Evolutionary conservation across 2,329 filamentous ascomycete species (phyloP), one percentile per base, ranked within the genome.

Genomic region (Aureobasidium sp.): DNA sequence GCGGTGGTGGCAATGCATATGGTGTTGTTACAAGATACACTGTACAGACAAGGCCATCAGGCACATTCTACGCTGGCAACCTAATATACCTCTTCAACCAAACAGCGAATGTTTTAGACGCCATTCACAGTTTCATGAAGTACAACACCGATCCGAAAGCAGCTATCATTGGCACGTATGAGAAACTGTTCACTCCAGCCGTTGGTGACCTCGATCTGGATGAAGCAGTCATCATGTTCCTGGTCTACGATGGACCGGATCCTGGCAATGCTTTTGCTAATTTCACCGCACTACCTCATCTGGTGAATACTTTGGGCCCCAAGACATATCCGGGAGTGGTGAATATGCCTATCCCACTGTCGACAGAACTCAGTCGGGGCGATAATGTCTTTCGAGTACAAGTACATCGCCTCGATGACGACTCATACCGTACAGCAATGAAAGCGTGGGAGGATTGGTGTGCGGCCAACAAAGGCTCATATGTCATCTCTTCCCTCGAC

Each of bases 1-100:
- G 83, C 10, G 69, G 69, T 27, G 83, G 84, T 17, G 82, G 78
- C 70, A 84, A 82, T 68, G 50, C 50, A 12, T 70, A 63, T 37
- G 69, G 66, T 20, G 64, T 70, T 13, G 69, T 67, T 13, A 63
- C 63, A 15, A 65, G 60, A 34, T 61, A 65, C 43, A 63, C 50
- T 5, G 32, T 53, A 0, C 50, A 53, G 50, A 53, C 50, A 20
- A 32, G 50, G 5, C 61, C 20, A 41, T 57, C 29, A 61, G 61
- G 50, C 20, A 39, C 36, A 26, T 59, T 63, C 47, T 29, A 37
- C 67, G 61, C 64, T 26, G 48, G 59, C 34, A 53, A 53, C 8
- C 29, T 53, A 3, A 53, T 53, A 10, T 53, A 53, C 20, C 17
- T 39, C 17, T 68, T 70, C 15, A 65, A 69, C 2, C 70, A 73